Percentiles rank a stretch among this genome's conserved stretches.
These are phyloP conservation scores for Fusarium buharicum DNA, from an alignment of 2,329 filamentous ascomycete genomes.

Conservation along the genomic window DNA sequence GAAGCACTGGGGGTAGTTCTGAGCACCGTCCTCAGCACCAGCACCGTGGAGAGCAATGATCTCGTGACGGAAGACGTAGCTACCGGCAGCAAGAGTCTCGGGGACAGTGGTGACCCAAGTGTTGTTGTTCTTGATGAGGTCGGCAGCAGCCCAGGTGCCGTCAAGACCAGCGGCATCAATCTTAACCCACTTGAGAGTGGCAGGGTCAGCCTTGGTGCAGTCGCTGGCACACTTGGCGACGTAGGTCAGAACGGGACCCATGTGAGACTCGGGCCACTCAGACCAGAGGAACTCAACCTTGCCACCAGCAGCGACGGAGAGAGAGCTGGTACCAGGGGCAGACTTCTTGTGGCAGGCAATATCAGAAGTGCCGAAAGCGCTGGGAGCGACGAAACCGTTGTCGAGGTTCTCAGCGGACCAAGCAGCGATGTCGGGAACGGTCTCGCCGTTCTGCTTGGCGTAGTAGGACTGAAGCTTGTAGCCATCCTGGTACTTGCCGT, in stretches of 20 bases:
- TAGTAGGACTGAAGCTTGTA: slow-evolving; percentile 42
- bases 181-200: slow-evolving; percentile 70
- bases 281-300: slow-evolving; percentile 56
- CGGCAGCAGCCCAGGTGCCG: slow-evolving; percentile 50
- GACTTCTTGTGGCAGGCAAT: slow-evolving; percentile 61
- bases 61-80: slow-evolving; percentile 64
- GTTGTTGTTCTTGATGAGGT: slow-evolving; percentile 58
- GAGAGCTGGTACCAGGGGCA: slow-evolving; percentile 47
- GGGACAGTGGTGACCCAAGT: slow-evolving; percentile 53
- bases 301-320: slow-evolving; percentile 55
- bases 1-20: slow-evolving; percentile 40
- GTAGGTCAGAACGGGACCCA: slow-evolving; percentile 70
- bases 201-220: slow-evolving; percentile 64
- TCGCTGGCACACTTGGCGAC: slow-evolving; percentile 67
- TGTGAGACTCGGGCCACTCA: slow-evolving; percentile 56
- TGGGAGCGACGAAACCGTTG: slow-evolving; percentile 62
- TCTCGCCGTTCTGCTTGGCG: slow-evolving; percentile 31
- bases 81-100: slow-evolving; percentile 49
- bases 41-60: slow-evolving; percentile 62
- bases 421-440: slow-evolving; percentile 45
- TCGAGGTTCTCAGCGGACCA: slow-evolving; percentile 58
- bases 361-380: slow-evolving; percentile 52
- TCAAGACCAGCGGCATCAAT: slow-evolving; percentile 66
- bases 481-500: slow-evolving; percentile 30
- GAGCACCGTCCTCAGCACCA: slow-evolving; percentile 37